Evolutionary conservation across 2,329 filamentous ascomycete species (phyloP).

Genomic region (Colletotrichum abscissum): DNA sequence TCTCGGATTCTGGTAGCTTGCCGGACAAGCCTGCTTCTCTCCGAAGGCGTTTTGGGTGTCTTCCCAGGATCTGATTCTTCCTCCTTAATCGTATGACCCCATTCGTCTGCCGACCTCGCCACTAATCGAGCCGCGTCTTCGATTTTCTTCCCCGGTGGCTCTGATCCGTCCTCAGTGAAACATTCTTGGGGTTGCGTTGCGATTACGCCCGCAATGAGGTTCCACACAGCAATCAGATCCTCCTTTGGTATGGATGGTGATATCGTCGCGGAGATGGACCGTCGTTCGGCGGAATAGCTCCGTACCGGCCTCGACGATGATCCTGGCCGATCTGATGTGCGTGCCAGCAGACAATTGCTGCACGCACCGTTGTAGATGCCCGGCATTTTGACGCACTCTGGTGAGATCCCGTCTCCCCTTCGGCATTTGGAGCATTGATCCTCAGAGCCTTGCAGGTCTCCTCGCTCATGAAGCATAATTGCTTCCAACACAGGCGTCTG

Average conservation of each 20-base stretch:
- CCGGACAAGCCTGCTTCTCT: constrained; percentile 16
- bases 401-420: constrained; percentile 39
- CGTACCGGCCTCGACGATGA: constrained; percentile 5
- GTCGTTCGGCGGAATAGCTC: constrained; percentile 30
- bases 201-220: constrained; percentile 76
- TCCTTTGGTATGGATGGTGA: constrained; percentile 34
- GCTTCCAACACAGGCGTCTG: constrained; percentile 36
- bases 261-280: constrained; percentile 36
- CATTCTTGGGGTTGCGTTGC: constrained; percentile 96
- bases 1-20: constrained; percentile 29
- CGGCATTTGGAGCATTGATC: constrained; percentile 39
- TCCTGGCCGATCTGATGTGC: constrained; percentile 22
- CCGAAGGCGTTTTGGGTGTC: background rate
- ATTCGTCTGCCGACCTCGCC: constrained; percentile 41
- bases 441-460: constrained; percentile 34
- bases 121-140: constrained; percentile 41
- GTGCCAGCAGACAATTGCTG: constrained; percentile 42
- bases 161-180: constrained; percentile 73
- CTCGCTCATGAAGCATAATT: constrained; percentile 42
- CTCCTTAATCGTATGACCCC: constrained; percentile 35
- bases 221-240: constrained; percentile 43
- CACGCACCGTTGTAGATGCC: constrained; percentile 34
- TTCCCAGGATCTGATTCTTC: background rate
- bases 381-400: constrained; percentile 40
- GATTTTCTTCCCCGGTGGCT: constrained; percentile 39